phyloP scores from a whole-genome alignment of 108 stramenopile species.

The Pseudonitzschia pungens region DNA sequence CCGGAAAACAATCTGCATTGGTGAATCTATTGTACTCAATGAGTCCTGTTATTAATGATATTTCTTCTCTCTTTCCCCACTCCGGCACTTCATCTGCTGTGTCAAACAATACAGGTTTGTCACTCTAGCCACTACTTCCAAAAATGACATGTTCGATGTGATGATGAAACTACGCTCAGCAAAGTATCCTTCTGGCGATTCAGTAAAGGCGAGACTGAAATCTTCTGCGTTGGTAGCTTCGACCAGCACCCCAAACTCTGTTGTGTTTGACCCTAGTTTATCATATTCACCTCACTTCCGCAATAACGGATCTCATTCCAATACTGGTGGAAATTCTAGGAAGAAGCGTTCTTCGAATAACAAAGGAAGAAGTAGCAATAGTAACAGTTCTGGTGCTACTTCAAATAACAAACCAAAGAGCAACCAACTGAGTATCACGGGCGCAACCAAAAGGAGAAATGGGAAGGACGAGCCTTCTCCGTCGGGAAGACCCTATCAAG shows the following conservation, averaged over 20 bases:
- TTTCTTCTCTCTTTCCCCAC: conserved; percentile 6
- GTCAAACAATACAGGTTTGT: conserved; percentile 46
- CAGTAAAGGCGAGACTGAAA: conserved; percentile 56
- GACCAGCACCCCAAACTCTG: background rate
- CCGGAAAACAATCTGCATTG: no score
- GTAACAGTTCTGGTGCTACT: conserved; percentile 19
- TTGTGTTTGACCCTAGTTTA: conserved; percentile 6
- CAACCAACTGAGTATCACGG: conserved; percentile 18
- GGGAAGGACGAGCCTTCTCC: conserved; percentile 18
- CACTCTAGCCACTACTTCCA: conserved; percentile 42
- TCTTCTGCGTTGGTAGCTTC: conserved; percentile 17
- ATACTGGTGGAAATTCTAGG: background rate
- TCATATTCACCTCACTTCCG: conserved; percentile 23
- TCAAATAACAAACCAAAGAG: conserved; percentile 17
- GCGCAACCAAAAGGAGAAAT: conserved; percentile 6
- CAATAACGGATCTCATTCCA: conserved; percentile 11
- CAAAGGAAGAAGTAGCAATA: conserved; percentile 22
- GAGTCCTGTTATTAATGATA: no score
- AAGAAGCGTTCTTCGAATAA: conserved; percentile 22
- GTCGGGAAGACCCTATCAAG: background rate
- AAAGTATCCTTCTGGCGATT: conserved; percentile 45
- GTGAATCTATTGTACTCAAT: no score
- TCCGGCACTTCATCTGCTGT: background rate
- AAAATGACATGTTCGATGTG: conserved; percentile 48
- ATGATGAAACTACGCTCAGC: conserved; percentile 42